Conservation (phyloP, 1,139 yeast genomes). For the Suhomyces bolitotheri region DNA sequence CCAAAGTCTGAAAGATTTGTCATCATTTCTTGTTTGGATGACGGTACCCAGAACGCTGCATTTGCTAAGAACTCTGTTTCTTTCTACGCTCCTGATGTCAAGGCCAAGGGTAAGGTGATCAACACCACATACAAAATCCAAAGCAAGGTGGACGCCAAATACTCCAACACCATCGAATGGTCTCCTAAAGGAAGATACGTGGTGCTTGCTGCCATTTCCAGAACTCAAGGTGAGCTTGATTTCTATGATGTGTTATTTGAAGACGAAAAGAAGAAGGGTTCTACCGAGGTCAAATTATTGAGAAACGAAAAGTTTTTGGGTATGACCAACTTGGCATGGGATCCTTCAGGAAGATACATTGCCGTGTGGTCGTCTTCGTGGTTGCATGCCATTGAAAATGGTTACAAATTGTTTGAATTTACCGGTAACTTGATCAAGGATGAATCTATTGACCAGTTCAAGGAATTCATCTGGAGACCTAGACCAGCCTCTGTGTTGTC, state of each 20-base stretch:
- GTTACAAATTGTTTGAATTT: slow-evolving; percentile 83
- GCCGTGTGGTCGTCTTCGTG: slow-evolving; percentile 87
- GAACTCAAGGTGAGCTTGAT: slow-evolving; percentile 68
- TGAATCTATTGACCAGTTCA: slow-evolving; percentile 78
- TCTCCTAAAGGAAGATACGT: slow-evolving; percentile 93
- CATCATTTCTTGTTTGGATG: slow-evolving; percentile 67
- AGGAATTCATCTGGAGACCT: slow-evolving; percentile 95
- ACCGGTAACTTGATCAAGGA: slow-evolving; percentile 77
- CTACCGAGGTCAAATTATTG: slow-evolving; percentile 63
- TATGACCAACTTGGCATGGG: slow-evolving; percentile 89
- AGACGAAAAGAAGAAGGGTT: slow-evolving; percentile 52
- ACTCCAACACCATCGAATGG: slow-evolving; percentile 78
- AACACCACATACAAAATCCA: slow-evolving; percentile 36
- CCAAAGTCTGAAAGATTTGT: slow-evolving; percentile 88
- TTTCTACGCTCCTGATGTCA: slow-evolving; percentile 77
- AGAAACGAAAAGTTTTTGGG: slow-evolving; percentile 70
- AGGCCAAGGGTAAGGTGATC: slow-evolving; percentile 26
- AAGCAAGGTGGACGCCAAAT: slow-evolving; percentile 60
- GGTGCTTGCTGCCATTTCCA: slow-evolving; percentile 70
- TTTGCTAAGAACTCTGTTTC: slow-evolving; percentile 70
- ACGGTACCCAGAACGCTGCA: slow-evolving; percentile 64
- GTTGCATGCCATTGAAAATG: slow-evolving; percentile 86
- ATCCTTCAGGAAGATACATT: slow-evolving; percentile 89
- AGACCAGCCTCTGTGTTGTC: slow-evolving; percentile 81
- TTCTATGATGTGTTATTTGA: slow-evolving; percentile 78